Base-by-base conservation (phyloP, 352 stramenopile genomes). In the Blastocystis sp. region DNA sequence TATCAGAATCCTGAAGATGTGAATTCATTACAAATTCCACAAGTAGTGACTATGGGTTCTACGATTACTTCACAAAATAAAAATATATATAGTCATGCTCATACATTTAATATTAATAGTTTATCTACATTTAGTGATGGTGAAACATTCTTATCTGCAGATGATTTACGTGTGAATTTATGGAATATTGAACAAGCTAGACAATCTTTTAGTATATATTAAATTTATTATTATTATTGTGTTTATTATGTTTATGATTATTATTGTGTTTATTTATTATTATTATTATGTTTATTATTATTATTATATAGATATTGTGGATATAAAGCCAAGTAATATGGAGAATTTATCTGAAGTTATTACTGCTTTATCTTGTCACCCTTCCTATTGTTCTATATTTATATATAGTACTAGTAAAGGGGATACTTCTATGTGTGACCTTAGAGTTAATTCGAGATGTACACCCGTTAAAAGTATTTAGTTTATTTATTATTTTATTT, bases 31-130 rank as follows among this genome's bases (percentile, higher is more conserved):
- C 2, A 19, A 18, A 21, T 21, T 28, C 3, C n/a, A 33, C 2
- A 16, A 4, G 21, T 5, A 2, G 31, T 7, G 13, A 7, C 47
- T 11, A 7, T 0, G 5, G 55, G 67, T 9, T 11, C 4, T 7
- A 10, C 6, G 9, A 64, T 68, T 7, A n/a, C 42, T 13, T 39
- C 62, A 18, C 28, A 35, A 35, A 37, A 37, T 25, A 58, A 62
- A 40, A 55, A 41, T 0, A 28, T 65, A 0, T 67, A 36, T 59
- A 74, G 79, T 0, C 93, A 94, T 65, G 86, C 84, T 18, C 86
- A 95, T 70, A 84, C 83, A 32, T 95, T 94, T 68, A 85, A 95
- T 69, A 93, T 95, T 71, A 93, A 94, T 72, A 90, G 80, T 33
- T 79, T 95, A 46, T 81, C 82, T 28, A 77, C 86, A 55, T 91